Conservation (phyloP, 2,329 filamentous ascomycete genomes). For the Alternaria gansuensis region DNA sequence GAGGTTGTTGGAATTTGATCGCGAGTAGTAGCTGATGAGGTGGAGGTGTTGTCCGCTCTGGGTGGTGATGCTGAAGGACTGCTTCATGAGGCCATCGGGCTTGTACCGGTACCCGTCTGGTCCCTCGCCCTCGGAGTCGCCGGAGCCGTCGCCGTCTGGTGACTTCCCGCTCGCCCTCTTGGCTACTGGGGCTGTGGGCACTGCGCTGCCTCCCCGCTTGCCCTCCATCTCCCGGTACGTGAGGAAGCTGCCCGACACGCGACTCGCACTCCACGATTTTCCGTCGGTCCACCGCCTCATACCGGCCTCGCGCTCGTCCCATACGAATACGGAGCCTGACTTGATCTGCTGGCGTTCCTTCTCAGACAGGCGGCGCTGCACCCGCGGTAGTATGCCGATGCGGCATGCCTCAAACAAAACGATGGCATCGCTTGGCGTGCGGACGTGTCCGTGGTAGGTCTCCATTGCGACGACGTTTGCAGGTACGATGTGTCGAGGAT, state of each 20-base stretch:
- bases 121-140: constrained; percentile 81
- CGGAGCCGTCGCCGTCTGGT: constrained; percentile 80
- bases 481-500: neutral
- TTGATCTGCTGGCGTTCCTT: constrained; percentile 97
- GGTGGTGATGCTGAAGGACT: constrained; percentile 98
- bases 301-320: constrained; percentile 97
- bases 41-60: constrained; percentile 90
- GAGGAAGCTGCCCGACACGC: constrained; percentile 95
- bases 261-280: constrained; percentile 98
- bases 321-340: constrained; percentile 98
- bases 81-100: constrained; percentile 98
- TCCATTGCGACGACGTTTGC: constrained; percentile 70
- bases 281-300: constrained; percentile 99
- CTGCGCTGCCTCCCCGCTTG: constrained; percentile 83
- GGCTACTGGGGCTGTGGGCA: constrained; percentile 53
- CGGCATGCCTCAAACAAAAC: constrained; percentile 98
- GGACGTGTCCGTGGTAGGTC: constrained; percentile 93
- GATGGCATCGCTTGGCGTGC: constrained; percentile 95
- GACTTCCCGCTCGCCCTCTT: constrained; percentile 70
- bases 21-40: constrained; percentile 95
- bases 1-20: constrained; percentile 78
- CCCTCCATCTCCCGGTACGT: constrained; percentile 99
- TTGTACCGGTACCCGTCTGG: constrained; percentile 61
- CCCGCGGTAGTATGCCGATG: constrained; percentile 85
- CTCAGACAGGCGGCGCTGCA: constrained; percentile 91